These are phyloP conservation scores for Spiraea crenata DNA, from an alignment of 331 rosid genomes.

Conservation along the genomic window DNA sequence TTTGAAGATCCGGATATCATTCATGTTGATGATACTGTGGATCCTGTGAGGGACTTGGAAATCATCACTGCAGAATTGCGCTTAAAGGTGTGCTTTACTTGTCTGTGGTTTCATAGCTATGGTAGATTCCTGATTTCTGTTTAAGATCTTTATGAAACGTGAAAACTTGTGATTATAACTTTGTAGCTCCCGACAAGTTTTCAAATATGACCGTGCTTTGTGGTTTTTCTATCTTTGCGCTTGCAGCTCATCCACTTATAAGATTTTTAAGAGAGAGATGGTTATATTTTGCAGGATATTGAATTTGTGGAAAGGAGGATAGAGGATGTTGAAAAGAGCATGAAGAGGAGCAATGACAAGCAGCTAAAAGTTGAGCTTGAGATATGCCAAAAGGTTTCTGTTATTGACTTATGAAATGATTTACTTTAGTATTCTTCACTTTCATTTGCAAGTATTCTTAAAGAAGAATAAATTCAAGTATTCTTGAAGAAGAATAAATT, in stretches of 20 bases:
- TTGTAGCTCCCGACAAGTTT: slow-evolving; percentile 1
- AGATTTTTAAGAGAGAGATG: slow-evolving; percentile 14
- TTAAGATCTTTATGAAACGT: not conserved
- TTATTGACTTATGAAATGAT: not conserved
- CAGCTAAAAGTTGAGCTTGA: slow-evolving; percentile 87
- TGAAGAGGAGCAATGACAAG: slow-evolving; percentile 99
- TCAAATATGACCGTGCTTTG: not conserved
- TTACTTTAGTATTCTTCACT: not conserved
- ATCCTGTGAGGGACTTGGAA: slow-evolving; percentile 97
- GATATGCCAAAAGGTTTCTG: slow-evolving; percentile 71
- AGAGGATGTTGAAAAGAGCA: slow-evolving; percentile 94
- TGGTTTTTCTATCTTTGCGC: not conserved
- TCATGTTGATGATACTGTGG: slow-evolving; percentile 91
- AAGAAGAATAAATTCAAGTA: not conserved
- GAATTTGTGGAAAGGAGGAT: slow-evolving; percentile 79
- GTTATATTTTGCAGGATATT: slow-evolving; percentile 55
- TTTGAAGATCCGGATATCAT: slow-evolving; percentile 97
- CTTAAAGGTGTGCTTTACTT: slow-evolving; percentile 58
- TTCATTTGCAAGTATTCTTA: not conserved
- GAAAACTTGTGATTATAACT: not conserved
- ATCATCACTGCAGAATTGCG: slow-evolving; percentile 79
- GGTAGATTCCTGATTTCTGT: not conserved
- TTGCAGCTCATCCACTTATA: not conserved
- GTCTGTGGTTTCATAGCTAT: not conserved
- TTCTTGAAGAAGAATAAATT: not conserved